Evolutionary conservation across 441 rosid genomes (phyloP).

Genomic region (Kokia cookei): DNA sequence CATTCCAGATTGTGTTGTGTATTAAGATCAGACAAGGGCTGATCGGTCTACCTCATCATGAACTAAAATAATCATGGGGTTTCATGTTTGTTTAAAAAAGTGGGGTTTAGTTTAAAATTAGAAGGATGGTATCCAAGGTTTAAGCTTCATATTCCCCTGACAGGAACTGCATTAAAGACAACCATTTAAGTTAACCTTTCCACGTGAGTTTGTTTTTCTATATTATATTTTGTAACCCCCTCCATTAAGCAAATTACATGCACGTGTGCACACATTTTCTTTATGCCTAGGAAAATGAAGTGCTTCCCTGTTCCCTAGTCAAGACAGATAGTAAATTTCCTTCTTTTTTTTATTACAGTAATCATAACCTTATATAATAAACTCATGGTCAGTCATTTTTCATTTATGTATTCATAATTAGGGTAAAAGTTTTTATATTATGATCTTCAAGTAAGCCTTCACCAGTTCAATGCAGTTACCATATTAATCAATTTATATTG

Average conservation of each 20-base stretch:
- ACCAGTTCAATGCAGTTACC: background rate
- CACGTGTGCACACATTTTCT: conserved; percentile 45
- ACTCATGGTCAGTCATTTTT: background rate
- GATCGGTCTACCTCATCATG: background rate
- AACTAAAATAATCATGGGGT: background rate
- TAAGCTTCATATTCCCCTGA: conserved; percentile 42
- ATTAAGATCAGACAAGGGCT: conserved; percentile 1
- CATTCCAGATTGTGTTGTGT: background rate
- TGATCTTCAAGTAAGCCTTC: background rate
- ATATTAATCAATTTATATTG: background rate
- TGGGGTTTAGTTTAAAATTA: conserved; percentile 14
- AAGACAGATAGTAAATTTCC: conserved; percentile 17
- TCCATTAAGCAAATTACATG: conserved; percentile 18
- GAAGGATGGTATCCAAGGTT: conserved; percentile 50
- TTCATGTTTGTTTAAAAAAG: background rate
- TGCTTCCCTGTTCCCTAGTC: conserved; percentile 18
- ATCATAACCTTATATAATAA: conserved; percentile 2
- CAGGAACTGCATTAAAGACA: conserved; percentile 43
- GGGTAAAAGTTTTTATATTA: background rate
- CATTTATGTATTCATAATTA: background rate
- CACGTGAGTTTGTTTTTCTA: conserved; percentile 45
- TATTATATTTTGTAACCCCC: conserved; percentile 3
- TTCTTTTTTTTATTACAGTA: background rate
- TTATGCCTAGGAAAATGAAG: conserved; percentile 23
- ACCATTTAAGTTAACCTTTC: conserved; percentile 33